A percentile compares a stretch with the other conserved stretches of the same genome.
These are phyloP conservation scores for Dioscorea alata DNA, from an alignment of 106 monocot genomes.

Conservation along the genomic window DNA sequence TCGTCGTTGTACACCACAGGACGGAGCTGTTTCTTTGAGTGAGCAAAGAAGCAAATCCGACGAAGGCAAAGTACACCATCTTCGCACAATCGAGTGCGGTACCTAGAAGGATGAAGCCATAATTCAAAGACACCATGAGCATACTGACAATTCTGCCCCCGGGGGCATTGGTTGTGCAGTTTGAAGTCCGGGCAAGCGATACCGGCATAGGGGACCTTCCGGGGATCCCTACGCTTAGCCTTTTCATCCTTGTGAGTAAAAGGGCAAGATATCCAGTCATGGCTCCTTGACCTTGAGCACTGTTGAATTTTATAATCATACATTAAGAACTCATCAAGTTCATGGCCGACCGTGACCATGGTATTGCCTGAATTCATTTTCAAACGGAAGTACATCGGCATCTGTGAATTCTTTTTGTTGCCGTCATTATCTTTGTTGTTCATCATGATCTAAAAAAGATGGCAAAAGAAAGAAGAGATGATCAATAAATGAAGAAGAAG, in stretches of 20 bases:
- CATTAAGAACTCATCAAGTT: constrained; percentile 31
- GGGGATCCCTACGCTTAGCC: constrained; percentile 42
- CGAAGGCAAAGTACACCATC: constrained; percentile 30
- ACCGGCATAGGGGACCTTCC: constrained; percentile 37
- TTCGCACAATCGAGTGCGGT: constrained; percentile 47
- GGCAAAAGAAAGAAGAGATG: too few species aligned
- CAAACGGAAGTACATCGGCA: not conserved
- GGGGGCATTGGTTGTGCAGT: constrained; percentile 18
- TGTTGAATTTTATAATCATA: constrained; percentile 32
- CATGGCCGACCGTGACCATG: not conserved
- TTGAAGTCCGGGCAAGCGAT: constrained; percentile 46
- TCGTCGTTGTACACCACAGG: constrained; percentile 1
- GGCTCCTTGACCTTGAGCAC: constrained; percentile 24
- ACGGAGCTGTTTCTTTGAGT: constrained; percentile 28
- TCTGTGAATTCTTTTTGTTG: not conserved
- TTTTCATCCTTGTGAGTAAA: constrained; percentile 38
- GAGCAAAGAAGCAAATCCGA: constrained; percentile 61
- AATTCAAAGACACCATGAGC: constrained; percentile 63
- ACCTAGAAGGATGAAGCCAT: constrained; percentile 63
- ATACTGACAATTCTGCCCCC: constrained; percentile 43
- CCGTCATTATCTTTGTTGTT: too few species aligned
- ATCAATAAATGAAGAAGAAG: too few species aligned
- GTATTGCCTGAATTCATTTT: too few species aligned
- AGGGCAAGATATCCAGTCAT: constrained; percentile 40
- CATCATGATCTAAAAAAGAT: too few species aligned